These are phyloP conservation scores for Fusarium sarcochroum DNA, from an alignment of 2,329 filamentous ascomycete species.

Conservation along the genomic window DNA sequence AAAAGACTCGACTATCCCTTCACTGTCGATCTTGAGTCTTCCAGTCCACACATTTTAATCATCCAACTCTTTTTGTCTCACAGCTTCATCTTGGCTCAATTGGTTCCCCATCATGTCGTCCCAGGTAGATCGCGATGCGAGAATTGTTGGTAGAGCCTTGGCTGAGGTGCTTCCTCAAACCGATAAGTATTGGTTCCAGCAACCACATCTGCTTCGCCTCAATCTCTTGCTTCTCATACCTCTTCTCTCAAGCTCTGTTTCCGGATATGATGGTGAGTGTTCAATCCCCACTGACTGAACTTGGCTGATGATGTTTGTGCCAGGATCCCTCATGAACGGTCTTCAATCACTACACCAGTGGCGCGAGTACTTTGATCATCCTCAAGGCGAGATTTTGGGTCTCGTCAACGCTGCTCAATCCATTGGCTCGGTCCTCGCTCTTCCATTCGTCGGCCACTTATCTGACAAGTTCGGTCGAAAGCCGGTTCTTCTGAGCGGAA, in stretches of 20 bases:
- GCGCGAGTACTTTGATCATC: conserved; percentile 56
- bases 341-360: conserved; percentile 58
- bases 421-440: conserved; percentile 53
- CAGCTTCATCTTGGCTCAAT: not conserved
- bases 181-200: conserved; percentile 59
- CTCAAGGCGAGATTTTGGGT: conserved; percentile 49
- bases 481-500: conserved; percentile 52
- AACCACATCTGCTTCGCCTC: conserved; percentile 59
- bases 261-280: conserved; percentile 60
- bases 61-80: not conserved
- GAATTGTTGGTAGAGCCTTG: conserved; percentile 50
- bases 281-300: not conserved
- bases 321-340: conserved; percentile 57
- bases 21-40: not conserved
- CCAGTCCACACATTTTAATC: not conserved
- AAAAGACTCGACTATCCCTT: not conserved
- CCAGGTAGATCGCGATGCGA: conserved; percentile 34
- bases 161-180: conserved; percentile 56
- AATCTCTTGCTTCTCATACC: conserved; percentile 62
- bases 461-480: conserved; percentile 58
- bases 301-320: not conserved
- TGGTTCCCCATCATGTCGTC: conserved; percentile 37
- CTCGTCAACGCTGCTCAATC: conserved; percentile 52
- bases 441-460: conserved; percentile 52
- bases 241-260: conserved; percentile 57